Conservation (phyloP, 2,329 filamentous ascomycete genomes). For the Alternaria gaisen region DNA sequence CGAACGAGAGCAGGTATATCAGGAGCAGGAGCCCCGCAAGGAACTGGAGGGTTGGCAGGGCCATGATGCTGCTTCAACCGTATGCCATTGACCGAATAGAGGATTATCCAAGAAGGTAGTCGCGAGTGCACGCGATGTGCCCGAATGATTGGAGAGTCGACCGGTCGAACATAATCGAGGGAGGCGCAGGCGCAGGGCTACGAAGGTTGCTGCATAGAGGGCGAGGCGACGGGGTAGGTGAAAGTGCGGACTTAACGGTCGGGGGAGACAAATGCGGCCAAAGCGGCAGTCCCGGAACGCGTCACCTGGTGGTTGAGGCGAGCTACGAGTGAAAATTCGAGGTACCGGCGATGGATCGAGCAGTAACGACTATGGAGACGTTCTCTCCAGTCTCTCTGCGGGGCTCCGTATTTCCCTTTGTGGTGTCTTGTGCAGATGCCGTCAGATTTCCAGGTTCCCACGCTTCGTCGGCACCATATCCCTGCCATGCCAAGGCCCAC, state of each 20-base stretch:
- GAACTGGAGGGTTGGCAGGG: slow-evolving; percentile 67
- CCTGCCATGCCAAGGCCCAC: slow-evolving; percentile 19
- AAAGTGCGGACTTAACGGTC: slow-evolving; percentile 16
- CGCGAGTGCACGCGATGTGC: slow-evolving; percentile 44
- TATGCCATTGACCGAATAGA: slow-evolving; percentile 32
- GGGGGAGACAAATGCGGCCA: slow-evolving; percentile 24
- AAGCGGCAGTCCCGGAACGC: slow-evolving; percentile 21
- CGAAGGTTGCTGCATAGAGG: slow-evolving; percentile 25
- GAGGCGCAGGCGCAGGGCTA: slow-evolving; percentile 26
- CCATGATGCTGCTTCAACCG: slow-evolving; percentile 50
- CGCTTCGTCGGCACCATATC: slow-evolving; percentile 17
- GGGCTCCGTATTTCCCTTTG: slow-evolving; percentile 9
- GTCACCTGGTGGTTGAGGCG: slow-evolving; percentile 10
- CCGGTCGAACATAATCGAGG: slow-evolving; percentile 45
- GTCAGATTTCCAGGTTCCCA: slow-evolving; percentile 29
- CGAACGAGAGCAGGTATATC: slow-evolving; percentile 88
- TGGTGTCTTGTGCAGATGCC: slow-evolving; percentile 20
- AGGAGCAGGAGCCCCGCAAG: slow-evolving; percentile 85
- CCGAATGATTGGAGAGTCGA: slow-evolving; percentile 22
- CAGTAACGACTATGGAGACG: background rate
- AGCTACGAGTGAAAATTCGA: background rate
- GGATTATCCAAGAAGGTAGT: slow-evolving; percentile 27
- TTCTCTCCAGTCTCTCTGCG: slow-evolving; percentile 7
- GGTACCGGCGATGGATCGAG: background rate
- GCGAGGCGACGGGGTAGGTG: slow-evolving; percentile 12